These are phyloP conservation scores for Meripilus lineatus DNA, from an alignment of 1,284 basidiomycete species.

Conservation along the genomic window DNA sequence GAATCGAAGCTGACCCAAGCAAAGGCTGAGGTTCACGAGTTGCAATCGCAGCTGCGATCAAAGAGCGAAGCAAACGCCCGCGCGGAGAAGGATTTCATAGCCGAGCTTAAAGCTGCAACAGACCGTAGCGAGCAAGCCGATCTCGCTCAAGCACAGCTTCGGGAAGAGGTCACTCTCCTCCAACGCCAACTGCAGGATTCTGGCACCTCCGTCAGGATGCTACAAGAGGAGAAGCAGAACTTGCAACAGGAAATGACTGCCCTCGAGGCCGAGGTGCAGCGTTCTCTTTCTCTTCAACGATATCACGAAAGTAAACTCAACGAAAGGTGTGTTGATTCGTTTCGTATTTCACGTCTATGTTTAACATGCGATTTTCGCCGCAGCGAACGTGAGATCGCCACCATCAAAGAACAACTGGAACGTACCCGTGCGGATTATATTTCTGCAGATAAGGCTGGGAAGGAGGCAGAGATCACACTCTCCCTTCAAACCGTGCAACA, in stretches of 20 bases:
- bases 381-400: conserved; percentile 44
- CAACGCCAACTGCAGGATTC: conserved; percentile 25
- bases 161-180: conserved; percentile 24
- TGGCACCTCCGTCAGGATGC: conserved; percentile 16
- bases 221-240: conserved; percentile 44
- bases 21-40: conserved; percentile 20
- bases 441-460: conserved; percentile 50
- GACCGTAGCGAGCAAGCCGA: conserved; percentile 20
- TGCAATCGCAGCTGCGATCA: conserved; percentile 31
- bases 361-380: conserved; percentile 6
- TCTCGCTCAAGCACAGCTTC: conserved; percentile 21
- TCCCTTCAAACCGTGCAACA: conserved; percentile 58
- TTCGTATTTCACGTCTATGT: conserved; percentile 4
- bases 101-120: conserved; percentile 7
- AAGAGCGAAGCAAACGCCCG: conserved; percentile 29
- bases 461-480: conserved; percentile 59
- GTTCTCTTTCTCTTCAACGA: conserved; percentile 50
- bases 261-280: conserved; percentile 61
- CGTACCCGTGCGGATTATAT: conserved; percentile 38
- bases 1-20: conserved; percentile 17
- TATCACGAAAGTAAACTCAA: conserved; percentile 57
- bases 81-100: conserved; percentile 19
- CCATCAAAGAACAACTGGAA: conserved; percentile 45
- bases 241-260: conserved; percentile 52
- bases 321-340: conserved; percentile 41